These are phyloP conservation scores for Gaeumannomyces tritici DNA, from an alignment of 2,329 filamentous ascomycete species.

Conservation along the genomic window DNA sequence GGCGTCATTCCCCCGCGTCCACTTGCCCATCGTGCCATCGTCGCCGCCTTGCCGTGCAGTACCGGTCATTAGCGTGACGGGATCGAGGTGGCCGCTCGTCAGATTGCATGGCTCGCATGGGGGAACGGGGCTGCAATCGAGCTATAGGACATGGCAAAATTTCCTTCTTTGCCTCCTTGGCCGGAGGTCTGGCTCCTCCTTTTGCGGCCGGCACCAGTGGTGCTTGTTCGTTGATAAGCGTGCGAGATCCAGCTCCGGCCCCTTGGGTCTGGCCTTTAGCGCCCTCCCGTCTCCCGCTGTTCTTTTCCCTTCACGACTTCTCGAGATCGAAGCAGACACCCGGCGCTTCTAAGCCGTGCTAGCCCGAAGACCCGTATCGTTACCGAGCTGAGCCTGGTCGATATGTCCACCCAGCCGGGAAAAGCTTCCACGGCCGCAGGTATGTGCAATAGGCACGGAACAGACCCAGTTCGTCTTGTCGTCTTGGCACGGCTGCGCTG, in stretches of 20 bases:
- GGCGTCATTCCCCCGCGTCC: background rate
- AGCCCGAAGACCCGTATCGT: no score
- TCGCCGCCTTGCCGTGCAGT: background rate
- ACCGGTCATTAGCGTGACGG: background rate
- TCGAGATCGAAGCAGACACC: background rate
- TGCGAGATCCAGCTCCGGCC: background rate
- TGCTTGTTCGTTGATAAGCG: background rate
- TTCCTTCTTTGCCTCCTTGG: background rate
- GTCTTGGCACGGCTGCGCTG: background rate
- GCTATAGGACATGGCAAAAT: background rate
- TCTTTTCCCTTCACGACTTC: background rate
- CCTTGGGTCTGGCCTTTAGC: background rate
- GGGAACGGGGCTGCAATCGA: background rate
- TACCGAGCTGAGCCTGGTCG: background rate
- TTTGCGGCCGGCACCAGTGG: background rate
- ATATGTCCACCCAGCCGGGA: slow-evolving; percentile 1
- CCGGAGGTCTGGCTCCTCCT: background rate
- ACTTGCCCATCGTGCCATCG: background rate
- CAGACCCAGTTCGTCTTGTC: background rate
- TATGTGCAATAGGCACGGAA: background rate
- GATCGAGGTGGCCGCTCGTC: background rate
- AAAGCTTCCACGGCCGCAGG: slow-evolving; percentile 1
- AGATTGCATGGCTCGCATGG: background rate
- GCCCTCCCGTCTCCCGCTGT: background rate
- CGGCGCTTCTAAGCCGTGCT: background rate